Percentiles rank a stretch among this genome's conserved stretches.
Conservation (phyloP, 2,329 filamentous ascomycete genomes). For the Clarireedia hainanense region DNA sequence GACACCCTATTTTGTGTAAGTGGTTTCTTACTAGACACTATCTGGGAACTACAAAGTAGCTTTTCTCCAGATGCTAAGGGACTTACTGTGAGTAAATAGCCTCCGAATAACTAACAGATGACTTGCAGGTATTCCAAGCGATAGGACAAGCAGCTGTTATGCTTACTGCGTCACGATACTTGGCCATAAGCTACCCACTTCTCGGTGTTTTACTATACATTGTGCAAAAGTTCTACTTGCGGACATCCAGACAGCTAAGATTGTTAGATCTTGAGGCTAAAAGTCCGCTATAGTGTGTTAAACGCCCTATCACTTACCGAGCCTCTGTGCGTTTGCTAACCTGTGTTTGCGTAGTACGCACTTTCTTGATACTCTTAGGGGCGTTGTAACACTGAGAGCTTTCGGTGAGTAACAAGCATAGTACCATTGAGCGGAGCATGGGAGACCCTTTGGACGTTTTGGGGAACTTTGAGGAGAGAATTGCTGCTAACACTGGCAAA, state of each 20-base stretch:
- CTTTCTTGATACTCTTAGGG: constrained; percentile 38
- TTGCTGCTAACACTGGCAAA: not conserved
- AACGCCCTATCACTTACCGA: not conserved
- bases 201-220: constrained; percentile 6
- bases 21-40: not conserved
- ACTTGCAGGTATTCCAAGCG: not conserved
- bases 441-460: not conserved
- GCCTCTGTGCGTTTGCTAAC: not conserved
- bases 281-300: constrained; percentile 33
- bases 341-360: constrained; percentile 23
- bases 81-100: not conserved
- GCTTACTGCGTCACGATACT: constrained; percentile 4
- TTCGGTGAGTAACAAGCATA: constrained; percentile 34
- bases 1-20: constrained; percentile 8
- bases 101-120: not conserved
- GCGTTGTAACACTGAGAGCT: constrained; percentile 37
- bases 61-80: too few relatives aligned
- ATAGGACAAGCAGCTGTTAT: constrained; percentile 3
- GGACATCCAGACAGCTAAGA: constrained; percentile 40
- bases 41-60: not conserved
- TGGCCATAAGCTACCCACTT: constrained; percentile 10
- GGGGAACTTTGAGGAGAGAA: not conserved
- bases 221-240: constrained; percentile 36
- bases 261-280: constrained; percentile 37
- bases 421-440: not conserved